Base-by-base conservation (phyloP, 2,329 filamentous ascomycete species). In the Cytospora leucostoma region DNA sequence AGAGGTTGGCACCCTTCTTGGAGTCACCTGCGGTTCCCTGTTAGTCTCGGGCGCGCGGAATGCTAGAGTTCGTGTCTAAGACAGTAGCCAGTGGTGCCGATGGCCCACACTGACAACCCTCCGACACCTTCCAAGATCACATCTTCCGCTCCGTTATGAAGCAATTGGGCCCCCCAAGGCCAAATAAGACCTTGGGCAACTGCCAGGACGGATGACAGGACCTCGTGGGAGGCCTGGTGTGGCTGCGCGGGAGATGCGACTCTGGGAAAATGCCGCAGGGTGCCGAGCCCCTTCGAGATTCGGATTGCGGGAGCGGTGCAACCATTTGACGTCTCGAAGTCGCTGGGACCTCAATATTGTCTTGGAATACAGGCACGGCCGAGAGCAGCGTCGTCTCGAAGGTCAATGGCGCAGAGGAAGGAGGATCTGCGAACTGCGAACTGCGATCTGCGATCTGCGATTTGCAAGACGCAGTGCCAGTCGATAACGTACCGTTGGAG, bases 1-100 rank as follows among this genome's bases (percentile, higher is more conserved):
- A 98, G 78, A 98, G 92, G 85, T 89, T 91, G 81, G 93, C 94
- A 87, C 94, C 94, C 90, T 97, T 97, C 85, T 93, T 93, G 76
- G 84, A 75, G 81, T 97, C 93, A 85, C 93, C 93, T 97, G 58
- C 67, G 61, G n/a, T 15, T 32, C 12, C 2, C 6, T 13, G 56
- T 65, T 54, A 65, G 63, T 50, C n/a, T 17, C 6, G 6, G 35
- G 32, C 4, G 21, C 3, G 5, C 49, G n/a, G 35, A 37, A 6
- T 44, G 15, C 12, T 52, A 13, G 32, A 21, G 3, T 34, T 49
- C 33, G 12, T 11, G 35, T 17, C 12, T 15, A 33, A 38, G 19
- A 4, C 2, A 12, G 37, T 13, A 19, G 40, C 49, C 17, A 11
- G 13, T 53, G 59, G n/a, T 12, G 33, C 50, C 17, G n/a, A 8